A percentile compares a stretch with the other conserved stretches of the same genome.
Evolutionary conservation across 1,284 basidiomycete species (phyloP).

Genomic region (Cronartium quercuum): DNA sequence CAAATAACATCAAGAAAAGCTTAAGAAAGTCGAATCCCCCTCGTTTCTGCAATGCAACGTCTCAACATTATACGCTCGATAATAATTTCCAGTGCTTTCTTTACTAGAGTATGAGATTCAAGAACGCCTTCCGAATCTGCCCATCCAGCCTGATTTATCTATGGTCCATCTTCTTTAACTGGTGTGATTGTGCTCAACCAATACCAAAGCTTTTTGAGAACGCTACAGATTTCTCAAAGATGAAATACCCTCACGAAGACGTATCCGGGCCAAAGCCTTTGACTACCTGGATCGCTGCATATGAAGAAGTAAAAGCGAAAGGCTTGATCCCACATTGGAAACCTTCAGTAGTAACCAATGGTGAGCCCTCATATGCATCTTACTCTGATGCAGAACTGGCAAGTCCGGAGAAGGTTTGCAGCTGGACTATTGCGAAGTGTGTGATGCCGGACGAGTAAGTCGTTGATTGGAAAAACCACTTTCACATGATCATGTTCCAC

Average conservation of each 20-base stretch:
- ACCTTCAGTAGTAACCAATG: constrained; percentile 48
- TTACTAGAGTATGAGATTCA: no score
- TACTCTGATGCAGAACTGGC: constrained; percentile 12
- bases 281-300: constrained; percentile 64
- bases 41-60: no score
- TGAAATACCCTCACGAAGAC: constrained; percentile 22
- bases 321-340: constrained; percentile 69
- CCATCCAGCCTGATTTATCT: no score
- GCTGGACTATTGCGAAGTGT: constrained; percentile 36
- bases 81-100: no score
- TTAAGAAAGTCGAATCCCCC: no score
- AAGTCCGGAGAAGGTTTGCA: constrained; percentile 13
- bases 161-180: not conserved
- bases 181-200: not conserved
- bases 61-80: no score
- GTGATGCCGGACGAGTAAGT: constrained; percentile 10
- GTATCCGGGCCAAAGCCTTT: constrained; percentile 48
- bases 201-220: not conserved
- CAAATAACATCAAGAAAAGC: no score
- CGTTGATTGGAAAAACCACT: not conserved
- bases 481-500: not conserved
- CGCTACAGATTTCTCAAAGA: not conserved
- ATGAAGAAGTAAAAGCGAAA: constrained; percentile 59
- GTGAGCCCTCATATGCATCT: not conserved
- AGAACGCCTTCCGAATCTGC: no score